Conservation (phyloP, 495 filamentous ascomycete genomes). For the Cenococcum geophilum region DNA sequence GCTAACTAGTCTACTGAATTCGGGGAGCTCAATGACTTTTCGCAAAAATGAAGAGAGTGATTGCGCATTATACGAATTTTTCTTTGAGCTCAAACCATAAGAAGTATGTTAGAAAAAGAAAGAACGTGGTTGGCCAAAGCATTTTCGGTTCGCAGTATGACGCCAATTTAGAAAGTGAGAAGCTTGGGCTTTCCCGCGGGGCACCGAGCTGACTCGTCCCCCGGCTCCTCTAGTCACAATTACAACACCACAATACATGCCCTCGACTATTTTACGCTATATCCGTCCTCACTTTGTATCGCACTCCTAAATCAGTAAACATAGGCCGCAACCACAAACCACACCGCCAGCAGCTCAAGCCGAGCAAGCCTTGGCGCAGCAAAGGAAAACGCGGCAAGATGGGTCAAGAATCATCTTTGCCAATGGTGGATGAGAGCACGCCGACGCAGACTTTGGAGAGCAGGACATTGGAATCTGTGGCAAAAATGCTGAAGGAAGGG, state of each 20-base stretch:
- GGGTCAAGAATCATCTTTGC: conserved; percentile 63
- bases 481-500: conserved; percentile 65
- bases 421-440: conserved; percentile 55
- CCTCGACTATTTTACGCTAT: background rate
- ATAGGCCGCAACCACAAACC: conserved; percentile 40
- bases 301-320: conserved; percentile 4
- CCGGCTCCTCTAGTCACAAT: too few relatives aligned
- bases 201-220: too few relatives aligned
- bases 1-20: too few relatives aligned
- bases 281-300: background rate
- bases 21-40: too few relatives aligned
- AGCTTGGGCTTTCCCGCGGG: too few relatives aligned
- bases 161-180: too few relatives aligned
- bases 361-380: conserved; percentile 25
- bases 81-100: too few relatives aligned
- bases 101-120: too few relatives aligned
- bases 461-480: conserved; percentile 64
- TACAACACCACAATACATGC: background rate
- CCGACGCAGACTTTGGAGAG: conserved; percentile 58
- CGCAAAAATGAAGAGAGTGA: too few relatives aligned
- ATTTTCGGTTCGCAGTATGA: too few relatives aligned
- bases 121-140: too few relatives aligned
- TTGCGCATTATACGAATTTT: too few relatives aligned
- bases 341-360: conserved; percentile 34
- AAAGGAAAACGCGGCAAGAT: conserved; percentile 42